Percentiles rank a stretch among this genome's conserved stretches.
These are phyloP conservation scores for Solanum ossicruentum DNA, from an alignment of 257 asterid genomes.

Conservation along the genomic window DNA sequence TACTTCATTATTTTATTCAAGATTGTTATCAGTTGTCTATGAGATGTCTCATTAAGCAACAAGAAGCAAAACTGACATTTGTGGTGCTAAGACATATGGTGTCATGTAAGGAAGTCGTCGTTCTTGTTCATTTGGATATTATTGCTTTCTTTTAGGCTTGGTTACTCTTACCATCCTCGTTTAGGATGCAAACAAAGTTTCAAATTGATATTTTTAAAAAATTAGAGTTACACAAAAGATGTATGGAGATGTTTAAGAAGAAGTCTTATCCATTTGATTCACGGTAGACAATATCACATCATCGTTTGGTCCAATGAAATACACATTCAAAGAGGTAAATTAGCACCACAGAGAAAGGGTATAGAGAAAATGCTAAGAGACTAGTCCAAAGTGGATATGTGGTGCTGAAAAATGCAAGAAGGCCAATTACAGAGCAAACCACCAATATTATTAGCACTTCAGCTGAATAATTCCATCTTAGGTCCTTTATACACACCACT, in stretches of 20 bases:
- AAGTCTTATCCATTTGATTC: no score
- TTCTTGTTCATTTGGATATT: background rate
- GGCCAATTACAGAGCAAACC: slow-evolving; percentile 18
- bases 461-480: slow-evolving; percentile 30
- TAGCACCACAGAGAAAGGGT: slow-evolving; percentile 13
- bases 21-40: background rate
- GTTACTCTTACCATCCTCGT: background rate
- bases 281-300: no score
- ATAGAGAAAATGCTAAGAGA: slow-evolving; percentile 16
- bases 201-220: background rate
- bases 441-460: slow-evolving; percentile 19
- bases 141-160: background rate
- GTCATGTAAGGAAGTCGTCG: background rate
- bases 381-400: slow-evolving; percentile 27
- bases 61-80: background rate
- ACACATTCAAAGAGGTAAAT: slow-evolving; percentile 12
- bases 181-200: background rate
- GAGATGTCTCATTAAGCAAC: background rate
- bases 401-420: slow-evolving; percentile 11
- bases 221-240: background rate
- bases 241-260: no score
- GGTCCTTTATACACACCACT: slow-evolving; percentile 16
- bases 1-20: background rate
- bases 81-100: background rate
- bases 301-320: slow-evolving; percentile 4